Percentiles rank a stretch among this genome's conserved stretches.
Evolutionary conservation across 2,329 filamentous ascomycete species (phyloP).

Genomic region (Fusarium coffeatum): DNA sequence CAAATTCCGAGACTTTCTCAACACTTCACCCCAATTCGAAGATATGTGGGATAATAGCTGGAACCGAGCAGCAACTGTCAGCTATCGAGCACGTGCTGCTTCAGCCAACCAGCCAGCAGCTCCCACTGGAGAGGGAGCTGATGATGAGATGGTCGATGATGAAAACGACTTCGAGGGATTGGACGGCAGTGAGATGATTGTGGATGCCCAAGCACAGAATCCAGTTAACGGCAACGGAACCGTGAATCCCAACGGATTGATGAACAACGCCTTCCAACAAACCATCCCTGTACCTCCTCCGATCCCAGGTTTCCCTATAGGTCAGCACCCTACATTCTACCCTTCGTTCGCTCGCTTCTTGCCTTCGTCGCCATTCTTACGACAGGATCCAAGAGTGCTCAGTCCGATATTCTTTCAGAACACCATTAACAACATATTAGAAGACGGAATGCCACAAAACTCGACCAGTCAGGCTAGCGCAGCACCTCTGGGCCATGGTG

Average conservation of each 20-base stretch:
- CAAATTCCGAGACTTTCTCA: conserved; percentile 82
- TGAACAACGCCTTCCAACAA: conserved; percentile 35
- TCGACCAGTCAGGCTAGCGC: conserved; percentile 45
- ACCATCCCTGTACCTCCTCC: conserved; percentile 47
- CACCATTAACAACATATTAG: conserved; percentile 47
- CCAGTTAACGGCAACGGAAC: conserved; percentile 32
- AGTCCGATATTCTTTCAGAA: conserved; percentile 43
- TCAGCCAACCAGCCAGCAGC: conserved; percentile 10
- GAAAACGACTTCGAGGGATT: conserved; percentile 58
- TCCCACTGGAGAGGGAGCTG: conserved; percentile 50
- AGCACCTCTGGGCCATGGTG: conserved; percentile 45
- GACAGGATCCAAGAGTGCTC: conserved; percentile 32
- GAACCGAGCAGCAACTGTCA: conserved; percentile 19
- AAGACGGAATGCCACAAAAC: conserved; percentile 38
- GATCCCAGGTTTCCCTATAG: conserved; percentile 35
- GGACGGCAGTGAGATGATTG: conserved; percentile 54
- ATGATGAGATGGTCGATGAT: conserved; percentile 59
- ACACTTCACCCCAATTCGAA: conserved; percentile 63
- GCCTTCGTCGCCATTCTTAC: conserved; percentile 33
- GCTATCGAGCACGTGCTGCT: conserved; percentile 18
- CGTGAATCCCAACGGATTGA: conserved; percentile 7
- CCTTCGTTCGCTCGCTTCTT: conserved; percentile 32
- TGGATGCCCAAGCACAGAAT: conserved; percentile 50
- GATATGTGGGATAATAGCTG: conserved; percentile 53
- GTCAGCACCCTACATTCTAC: conserved; percentile 42